Percentiles rank a stretch among this genome's conserved stretches.
These are phyloP conservation scores for Mediolabrus comicus DNA, from an alignment of 108 stramenopile species.

Conservation along the genomic window DNA sequence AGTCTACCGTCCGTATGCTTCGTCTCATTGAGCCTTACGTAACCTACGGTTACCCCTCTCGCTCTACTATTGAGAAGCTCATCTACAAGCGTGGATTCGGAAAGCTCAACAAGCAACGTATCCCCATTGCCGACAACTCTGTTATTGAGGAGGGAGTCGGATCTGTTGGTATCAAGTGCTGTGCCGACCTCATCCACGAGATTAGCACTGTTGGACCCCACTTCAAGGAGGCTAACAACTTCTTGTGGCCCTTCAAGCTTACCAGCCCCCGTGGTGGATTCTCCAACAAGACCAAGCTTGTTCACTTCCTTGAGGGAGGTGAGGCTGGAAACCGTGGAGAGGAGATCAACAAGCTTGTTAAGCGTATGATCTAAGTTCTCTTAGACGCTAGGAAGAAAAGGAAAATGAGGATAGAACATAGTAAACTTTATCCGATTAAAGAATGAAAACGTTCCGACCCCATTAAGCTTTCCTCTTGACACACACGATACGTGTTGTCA, in stretches of 20 bases:
- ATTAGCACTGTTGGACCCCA: constrained; percentile 96
- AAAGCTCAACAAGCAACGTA: constrained; percentile 96
- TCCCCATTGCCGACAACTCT: constrained; percentile 95
- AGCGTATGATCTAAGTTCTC: constrained; percentile 90
- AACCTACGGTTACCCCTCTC: constrained; percentile 98
- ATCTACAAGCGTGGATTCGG: constrained; percentile 99
- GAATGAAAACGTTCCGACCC: constrained; percentile 87
- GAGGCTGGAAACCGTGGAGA: constrained; percentile 96
- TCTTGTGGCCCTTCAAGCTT: constrained; percentile 99
- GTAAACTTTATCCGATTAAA: constrained; percentile 48
- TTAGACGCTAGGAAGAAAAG: constrained; percentile 1
- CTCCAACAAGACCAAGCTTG: constrained; percentile 95
- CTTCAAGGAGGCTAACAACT: constrained; percentile 99
- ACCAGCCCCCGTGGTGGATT: constrained; percentile 97
- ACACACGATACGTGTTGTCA: background rate
- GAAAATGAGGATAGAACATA: constrained; percentile 25
- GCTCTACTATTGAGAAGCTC: constrained; percentile 93
- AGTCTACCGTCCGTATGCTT: constrained; percentile 99
- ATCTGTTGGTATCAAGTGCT: constrained; percentile 83
- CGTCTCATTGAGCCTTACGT: constrained; percentile 99
- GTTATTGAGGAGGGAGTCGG: constrained; percentile 91
- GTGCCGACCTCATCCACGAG: constrained; percentile 95
- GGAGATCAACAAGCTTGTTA: constrained; percentile 96
- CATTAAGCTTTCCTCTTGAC: constrained; percentile 25
- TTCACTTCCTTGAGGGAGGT: constrained; percentile 99